Evolutionary conservation across 352 stramenopile genomes (phyloP).

Genomic region (Nothophytophthora sp.): DNA sequence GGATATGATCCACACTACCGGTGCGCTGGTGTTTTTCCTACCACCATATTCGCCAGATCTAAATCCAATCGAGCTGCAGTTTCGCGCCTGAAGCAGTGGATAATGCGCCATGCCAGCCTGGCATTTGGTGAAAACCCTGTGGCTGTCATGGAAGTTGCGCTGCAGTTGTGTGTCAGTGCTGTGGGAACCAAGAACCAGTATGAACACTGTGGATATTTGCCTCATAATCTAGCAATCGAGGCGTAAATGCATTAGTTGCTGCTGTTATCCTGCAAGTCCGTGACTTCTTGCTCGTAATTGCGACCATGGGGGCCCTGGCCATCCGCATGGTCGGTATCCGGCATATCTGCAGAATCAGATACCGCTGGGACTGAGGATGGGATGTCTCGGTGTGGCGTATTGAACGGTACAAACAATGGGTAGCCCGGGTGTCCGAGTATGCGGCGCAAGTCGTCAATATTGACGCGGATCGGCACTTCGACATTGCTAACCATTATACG

Average conservation of each 20-base stretch:
- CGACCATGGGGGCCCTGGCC: background rate
- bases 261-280: background rate
- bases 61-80: constrained; percentile 23
- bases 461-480: background rate
- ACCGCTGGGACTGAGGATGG: background rate
- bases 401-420: no score
- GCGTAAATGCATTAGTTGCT: no score
- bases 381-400: no score
- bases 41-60: constrained; percentile 23
- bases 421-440: background rate
- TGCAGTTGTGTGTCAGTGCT: constrained; percentile 3
- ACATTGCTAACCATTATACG: background rate
- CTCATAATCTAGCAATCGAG: background rate
- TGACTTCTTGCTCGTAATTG: no score
- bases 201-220: constrained; percentile 9
- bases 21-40: constrained; percentile 18
- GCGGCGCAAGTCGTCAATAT: background rate
- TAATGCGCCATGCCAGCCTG: constrained; percentile 10
- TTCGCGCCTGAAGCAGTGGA: constrained; percentile 22
- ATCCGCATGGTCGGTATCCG: background rate
- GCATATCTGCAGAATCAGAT: background rate
- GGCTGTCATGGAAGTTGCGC: background rate
- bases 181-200: constrained; percentile 3
- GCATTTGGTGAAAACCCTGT: constrained; percentile 11
- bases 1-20: constrained; percentile 6